Conservation (phyloP, 805 yeast species). For the Myxozyma udenii region DNA sequence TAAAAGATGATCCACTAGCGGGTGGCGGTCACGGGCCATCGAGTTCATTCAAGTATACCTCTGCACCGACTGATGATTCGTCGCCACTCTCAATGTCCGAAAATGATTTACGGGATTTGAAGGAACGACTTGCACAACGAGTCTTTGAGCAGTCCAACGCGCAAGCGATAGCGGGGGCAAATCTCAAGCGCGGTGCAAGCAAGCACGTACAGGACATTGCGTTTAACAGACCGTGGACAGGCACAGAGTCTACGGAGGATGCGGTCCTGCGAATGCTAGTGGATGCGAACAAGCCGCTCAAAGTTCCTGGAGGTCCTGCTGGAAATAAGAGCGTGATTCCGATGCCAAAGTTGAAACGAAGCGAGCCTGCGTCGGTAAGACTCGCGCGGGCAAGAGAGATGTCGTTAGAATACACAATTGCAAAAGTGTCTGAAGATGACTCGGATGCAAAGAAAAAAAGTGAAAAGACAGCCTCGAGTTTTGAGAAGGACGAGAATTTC, state of each 20-base stretch:
- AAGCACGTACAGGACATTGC: slow-evolving; percentile 51
- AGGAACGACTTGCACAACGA: slow-evolving; percentile 35
- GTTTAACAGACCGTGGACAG: slow-evolving; percentile 55
- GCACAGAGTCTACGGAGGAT: slow-evolving; percentile 50
- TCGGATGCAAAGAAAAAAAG: background rate
- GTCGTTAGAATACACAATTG: slow-evolving; percentile 59
- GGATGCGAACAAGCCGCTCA: slow-evolving; percentile 49
- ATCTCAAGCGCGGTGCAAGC: slow-evolving; percentile 46
- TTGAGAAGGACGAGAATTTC: slow-evolving; percentile 50
- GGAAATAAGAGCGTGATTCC: slow-evolving; percentile 11
- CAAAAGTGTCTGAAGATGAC: slow-evolving; percentile 38
- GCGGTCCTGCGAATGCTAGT: slow-evolving; percentile 53
- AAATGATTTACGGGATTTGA: slow-evolving; percentile 12
- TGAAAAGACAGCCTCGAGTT: slow-evolving; percentile 30
- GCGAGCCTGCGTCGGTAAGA: slow-evolving; percentile 38
- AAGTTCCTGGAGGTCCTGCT: slow-evolving; percentile 25
- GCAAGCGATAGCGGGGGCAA: slow-evolving; percentile 42
- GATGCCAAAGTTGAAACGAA: slow-evolving; percentile 32
- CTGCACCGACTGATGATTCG: background rate
- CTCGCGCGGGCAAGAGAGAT: slow-evolving; percentile 61
- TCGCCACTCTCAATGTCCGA: background rate
- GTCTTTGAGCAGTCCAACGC: slow-evolving; percentile 44
- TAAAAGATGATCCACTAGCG: slow-evolving; percentile 39
- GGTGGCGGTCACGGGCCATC: slow-evolving; percentile 32
- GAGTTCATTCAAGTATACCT: background rate